Evolutionary conservation across 2,329 filamentous ascomycete genomes (phyloP), one percentile per base, ranked within the genome.

Genomic region (Colletotrichum limetticola): DNA sequence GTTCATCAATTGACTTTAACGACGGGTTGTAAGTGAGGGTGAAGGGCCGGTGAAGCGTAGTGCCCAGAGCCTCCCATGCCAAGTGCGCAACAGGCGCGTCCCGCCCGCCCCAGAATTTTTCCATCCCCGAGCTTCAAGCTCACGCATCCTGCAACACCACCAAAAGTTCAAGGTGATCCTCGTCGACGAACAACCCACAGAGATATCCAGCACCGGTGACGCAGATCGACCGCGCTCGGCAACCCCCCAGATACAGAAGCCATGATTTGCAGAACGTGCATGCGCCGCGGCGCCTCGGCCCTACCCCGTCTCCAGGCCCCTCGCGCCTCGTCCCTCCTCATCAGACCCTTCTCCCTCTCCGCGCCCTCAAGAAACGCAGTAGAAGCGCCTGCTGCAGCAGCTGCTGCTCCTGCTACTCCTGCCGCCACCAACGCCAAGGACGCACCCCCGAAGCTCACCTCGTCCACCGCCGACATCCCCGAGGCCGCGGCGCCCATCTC

Each of bases 221-320:
- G n/a, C 46, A 59, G n/a, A 66, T 37, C 56, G 14, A 12, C 57
- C 24, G 24, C 60, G 30, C 28, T 35, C 28, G 22, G 30, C 28
- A 46, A 32, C 8, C 30, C 9, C 53, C 42, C 60, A 32, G 61
- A 32, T 32, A n/a, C 14, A 42, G 49, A 66, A 24, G 19, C 14
- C 28, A 85, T 85, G 84, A 80, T 85, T 74, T 85, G 84, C 79
- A 80, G 81, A 75, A 78, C 83, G 76, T 91, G 89, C 80, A 82
- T 91, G 64, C 86, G 86, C 75, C 82, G 83, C 42, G 42, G 42
- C 74, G 84, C 83, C 71, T 82, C 86, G 70, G 77, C 80, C 72
- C 75, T 81, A 59, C 71, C 78, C 64, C 79, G 77, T 74, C 79
- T 78, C 28, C 69, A 57, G 61, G 75, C 35, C 56, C 76, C 42